Evolutionary conservation across 306 rosid species (phyloP).

Genomic region (Mimosa pudica): DNA sequence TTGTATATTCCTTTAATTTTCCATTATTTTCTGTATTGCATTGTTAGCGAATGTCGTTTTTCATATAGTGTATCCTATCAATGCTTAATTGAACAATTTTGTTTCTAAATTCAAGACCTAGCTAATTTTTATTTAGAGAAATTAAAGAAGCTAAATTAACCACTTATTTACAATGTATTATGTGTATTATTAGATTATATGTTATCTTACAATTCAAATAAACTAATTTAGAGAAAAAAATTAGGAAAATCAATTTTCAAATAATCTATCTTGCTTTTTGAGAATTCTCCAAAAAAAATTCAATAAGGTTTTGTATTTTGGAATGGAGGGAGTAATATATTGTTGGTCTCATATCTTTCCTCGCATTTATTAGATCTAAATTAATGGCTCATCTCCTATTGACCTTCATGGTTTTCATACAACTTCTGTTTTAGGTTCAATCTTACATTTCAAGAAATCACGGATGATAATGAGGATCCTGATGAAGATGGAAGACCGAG

Average conservation of each 20-base stretch:
- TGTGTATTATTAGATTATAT: no score
- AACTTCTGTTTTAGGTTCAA: conserved; percentile 60
- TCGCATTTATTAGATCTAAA: not conserved
- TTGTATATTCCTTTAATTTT: not conserved
- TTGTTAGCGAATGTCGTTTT: not conserved
- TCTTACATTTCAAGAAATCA: conserved; percentile 62
- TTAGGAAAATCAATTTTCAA: no score
- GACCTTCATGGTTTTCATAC: not conserved
- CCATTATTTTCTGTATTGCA: not conserved
- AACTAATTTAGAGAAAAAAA: no score
- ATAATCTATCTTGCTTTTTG: no score
- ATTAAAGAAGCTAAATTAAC: no score
- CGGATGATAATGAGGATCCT: conserved; percentile 56
- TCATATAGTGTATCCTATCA: not conserved
- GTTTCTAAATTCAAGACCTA: no score
- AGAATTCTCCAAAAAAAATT: no score
- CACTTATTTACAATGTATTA: no score
- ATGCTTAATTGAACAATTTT: not conserved
- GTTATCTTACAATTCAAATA: no score
- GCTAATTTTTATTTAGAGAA: no score
- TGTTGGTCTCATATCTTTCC: not conserved
- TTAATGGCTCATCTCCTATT: conserved; percentile 10
- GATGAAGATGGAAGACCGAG: conserved; percentile 64
- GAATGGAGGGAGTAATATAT: not conserved
- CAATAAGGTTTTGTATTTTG: no score